Evolutionary conservation across 805 yeast species (phyloP), one percentile per base, ranked within the genome.

Genomic region (Sugiyamaella valdiviana): DNA sequence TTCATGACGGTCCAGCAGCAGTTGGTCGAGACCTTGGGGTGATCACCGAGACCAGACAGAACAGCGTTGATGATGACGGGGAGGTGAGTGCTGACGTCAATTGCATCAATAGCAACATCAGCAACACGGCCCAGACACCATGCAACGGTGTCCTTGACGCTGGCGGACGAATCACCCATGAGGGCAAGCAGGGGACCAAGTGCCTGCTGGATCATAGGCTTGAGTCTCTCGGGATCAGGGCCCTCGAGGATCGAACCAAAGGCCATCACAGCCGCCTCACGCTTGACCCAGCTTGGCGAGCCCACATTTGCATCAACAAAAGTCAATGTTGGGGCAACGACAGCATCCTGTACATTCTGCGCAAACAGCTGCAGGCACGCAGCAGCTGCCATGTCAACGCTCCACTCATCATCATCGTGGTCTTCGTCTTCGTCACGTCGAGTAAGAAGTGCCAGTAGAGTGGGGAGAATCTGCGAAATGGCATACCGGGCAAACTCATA

Each of bases 191-290:
- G 83, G 17, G 96, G 88, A 29, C 77, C 78, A 53, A 93, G 72
- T 2, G 98, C 97, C 71, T 86, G 91, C 29, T 76, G 79, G 53
- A 91, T 83, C 46, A 89, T 75, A 6, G 69, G 67, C 44, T 78
- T 78, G 59, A 88, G 72, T 60, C 83, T 83, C 2, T 76, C 79
- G 46, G 79, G 77, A 54, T 85, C 90, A 24, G 96, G 96, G 17
- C 99, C 99, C 59, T 89, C 98, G 59, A 93, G 75, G 51, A 93
- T 87, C 10, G 97, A 89, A 29, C 99, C 99, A 64, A 93, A 93
- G 0, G 99, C 97, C 99, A 93, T 93, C 5, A 93, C 96, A 1
- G 98, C 95, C 21, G 98, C 98, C 70, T 93, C 99, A 60, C 96
- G 82, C 48, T 79, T 70, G 67, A 93, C 79, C 99, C 99, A 93